Evolutionary conservation across 106 monocot genomes (phyloP), one percentile per base, ranked within the genome.

Genomic region (Triglochin maritima): DNA sequence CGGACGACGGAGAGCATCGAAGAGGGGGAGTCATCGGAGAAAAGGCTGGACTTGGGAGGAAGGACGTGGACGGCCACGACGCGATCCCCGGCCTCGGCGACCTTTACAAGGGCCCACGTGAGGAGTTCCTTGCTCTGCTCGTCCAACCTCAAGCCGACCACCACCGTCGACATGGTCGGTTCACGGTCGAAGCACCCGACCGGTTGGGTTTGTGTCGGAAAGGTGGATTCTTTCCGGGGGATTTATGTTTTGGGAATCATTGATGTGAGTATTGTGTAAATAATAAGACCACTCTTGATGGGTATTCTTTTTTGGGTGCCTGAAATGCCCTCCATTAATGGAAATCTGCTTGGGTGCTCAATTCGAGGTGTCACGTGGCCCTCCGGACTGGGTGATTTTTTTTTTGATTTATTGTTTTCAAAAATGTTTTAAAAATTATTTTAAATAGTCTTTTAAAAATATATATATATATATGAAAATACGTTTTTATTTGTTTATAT

Each of bases 51-150:
- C 44, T 60, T 60, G 16, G 69, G 64, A 45, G 69, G 64, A 45
- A 77, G 70, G 13, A 83, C 82, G 43, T 80, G 83, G 43, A 87
- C 75, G 8, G 82, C 86, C 56, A 87, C 64, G 47, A 87, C 83
- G 5, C 60, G 63, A 59, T 83, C 83, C 4, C 86, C 83, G 3
- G 79, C n/a, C 50, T 57, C 46, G 3, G 86, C 82, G 46, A 80
- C 74, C 56, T 87, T 87, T 50, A 87, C 86, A 55, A 87, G 86
- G 16, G 80, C 68, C 86, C 86, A 87, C 3, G 86, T 87, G 29
- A 87, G 71, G 14, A 87, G 72, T 78, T 87, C 82, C 50, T 66
- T 77, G 75, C 80, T 80, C 57, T 70, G 49, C 9, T 71, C 56
- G 54, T 87, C 86, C 77, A 80, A 46, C 70, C 74, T 80, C 14